Conservation (phyloP, 2,329 filamentous ascomycete species). For the Pseudodiploospora longispora region DNA sequence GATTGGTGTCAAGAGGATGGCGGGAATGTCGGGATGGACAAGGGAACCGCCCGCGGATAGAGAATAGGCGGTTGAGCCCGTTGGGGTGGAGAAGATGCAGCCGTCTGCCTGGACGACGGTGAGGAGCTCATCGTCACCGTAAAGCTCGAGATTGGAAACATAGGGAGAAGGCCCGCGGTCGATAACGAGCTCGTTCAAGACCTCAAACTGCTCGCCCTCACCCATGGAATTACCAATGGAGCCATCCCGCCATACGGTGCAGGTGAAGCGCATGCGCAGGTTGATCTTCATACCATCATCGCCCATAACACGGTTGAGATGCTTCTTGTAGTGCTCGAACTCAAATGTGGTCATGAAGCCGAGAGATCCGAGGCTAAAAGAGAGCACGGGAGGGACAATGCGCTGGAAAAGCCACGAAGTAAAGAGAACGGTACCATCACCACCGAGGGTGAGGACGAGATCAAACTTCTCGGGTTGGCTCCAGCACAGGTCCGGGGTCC, state of each 20-base stretch:
- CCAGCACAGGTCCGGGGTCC: constrained; percentile 95
- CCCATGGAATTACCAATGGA: constrained; percentile 46
- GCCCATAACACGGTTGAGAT: constrained; percentile 85
- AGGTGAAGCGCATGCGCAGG: constrained; percentile 96
- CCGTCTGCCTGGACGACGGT: constrained; percentile 96
- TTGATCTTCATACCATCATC: constrained; percentile 95
- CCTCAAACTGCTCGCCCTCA: constrained; percentile 93
- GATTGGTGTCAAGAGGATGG: constrained; percentile 92
- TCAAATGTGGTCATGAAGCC: constrained; percentile 87
- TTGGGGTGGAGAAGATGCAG: constrained; percentile 95
- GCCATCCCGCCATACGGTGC: constrained; percentile 78
- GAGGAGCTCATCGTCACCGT: constrained; percentile 88
- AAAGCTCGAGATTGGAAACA: constrained; percentile 92
- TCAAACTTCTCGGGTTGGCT: constrained; percentile 91
- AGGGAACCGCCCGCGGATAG: constrained; percentile 91
- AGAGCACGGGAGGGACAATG: constrained; percentile 75
- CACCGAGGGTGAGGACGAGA: constrained; percentile 79
- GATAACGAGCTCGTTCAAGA: constrained; percentile 96
- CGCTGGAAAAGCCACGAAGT: constrained; percentile 90
- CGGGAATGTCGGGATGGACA: constrained; percentile 93
- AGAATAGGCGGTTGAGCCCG: constrained; percentile 90
- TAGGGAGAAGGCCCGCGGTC: constrained; percentile 95
- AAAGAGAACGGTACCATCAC: constrained; percentile 80
- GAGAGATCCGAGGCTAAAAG: constrained; percentile 75
- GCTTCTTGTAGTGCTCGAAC: constrained; percentile 79